A percentile compares a stretch with the other conserved stretches of the same genome.
phyloP scores from a whole-genome alignment of 139 green algal genomes.

The Coccomyxa sp. region DNA sequence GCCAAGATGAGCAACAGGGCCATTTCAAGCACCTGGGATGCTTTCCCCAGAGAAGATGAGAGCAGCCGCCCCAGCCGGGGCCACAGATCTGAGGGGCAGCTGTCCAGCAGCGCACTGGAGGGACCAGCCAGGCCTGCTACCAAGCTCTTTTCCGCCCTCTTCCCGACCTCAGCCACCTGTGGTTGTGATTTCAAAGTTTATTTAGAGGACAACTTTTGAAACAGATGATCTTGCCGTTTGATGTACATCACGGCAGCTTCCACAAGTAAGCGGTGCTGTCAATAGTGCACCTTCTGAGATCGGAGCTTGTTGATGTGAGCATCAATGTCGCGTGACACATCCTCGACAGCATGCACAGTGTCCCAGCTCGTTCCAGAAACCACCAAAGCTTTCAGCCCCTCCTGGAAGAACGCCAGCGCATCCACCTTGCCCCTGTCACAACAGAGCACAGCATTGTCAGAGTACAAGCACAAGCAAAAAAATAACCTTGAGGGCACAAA shows the following conservation, averaged over 20 bases:
- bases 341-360: not conserved
- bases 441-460: too few relatives aligned
- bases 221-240: not conserved
- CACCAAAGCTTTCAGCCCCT: conserved; percentile 9
- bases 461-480: too few relatives aligned
- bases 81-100: conserved; percentile 61
- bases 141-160: conserved; percentile 24
- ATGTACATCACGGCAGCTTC: too few relatives aligned
- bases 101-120: conserved; percentile 46
- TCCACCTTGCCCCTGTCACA: conserved; percentile 9
- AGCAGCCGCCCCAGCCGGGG: conserved; percentile 45
- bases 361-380: conserved; percentile 28
- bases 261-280: not conserved
- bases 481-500: too few relatives aligned
- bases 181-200: too few relatives aligned
- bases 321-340: conserved; percentile 18
- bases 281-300: not conserved
- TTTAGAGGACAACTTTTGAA: not conserved
- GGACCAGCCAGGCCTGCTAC: conserved; percentile 18
- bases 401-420: conserved; percentile 33
- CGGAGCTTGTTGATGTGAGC: conserved; percentile 10
- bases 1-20: not conserved
- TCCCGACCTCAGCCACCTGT: conserved; percentile 9
- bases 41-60: not conserved
- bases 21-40: not conserved